phyloP scores from a whole-genome alignment of 1,284 basidiomycete species.

The Trichosporon inkin region DNA sequence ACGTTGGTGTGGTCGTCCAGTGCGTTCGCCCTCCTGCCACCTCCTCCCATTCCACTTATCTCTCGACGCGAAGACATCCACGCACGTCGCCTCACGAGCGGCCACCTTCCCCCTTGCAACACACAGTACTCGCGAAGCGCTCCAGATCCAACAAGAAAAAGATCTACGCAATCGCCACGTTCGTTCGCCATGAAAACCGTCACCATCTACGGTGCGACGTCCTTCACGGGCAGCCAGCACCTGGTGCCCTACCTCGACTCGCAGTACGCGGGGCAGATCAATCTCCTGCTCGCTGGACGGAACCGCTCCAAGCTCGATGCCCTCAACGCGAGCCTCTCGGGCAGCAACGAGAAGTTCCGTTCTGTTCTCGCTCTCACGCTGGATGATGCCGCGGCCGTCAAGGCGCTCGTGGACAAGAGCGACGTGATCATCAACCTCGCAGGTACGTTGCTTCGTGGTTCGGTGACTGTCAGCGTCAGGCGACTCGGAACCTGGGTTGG shows the following conservation, averaged over 20 bases:
- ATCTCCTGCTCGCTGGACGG: slow-evolving; percentile 42
- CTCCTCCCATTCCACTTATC: too few relatives aligned
- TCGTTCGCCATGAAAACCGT: slow-evolving; percentile 20
- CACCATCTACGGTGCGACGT: slow-evolving; percentile 46
- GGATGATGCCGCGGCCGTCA: slow-evolving; percentile 31
- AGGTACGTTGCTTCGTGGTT: slow-evolving; percentile 27
- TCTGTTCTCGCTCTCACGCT: slow-evolving; percentile 31
- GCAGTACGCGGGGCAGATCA: slow-evolving; percentile 31
- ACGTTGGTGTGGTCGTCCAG: too few relatives aligned
- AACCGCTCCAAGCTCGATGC: slow-evolving; percentile 36
- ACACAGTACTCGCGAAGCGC: too few relatives aligned
- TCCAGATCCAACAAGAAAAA: background rate
- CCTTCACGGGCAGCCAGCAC: slow-evolving; percentile 39
- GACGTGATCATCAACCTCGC: slow-evolving; percentile 42
- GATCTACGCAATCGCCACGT: background rate
- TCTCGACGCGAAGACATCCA: too few relatives aligned
- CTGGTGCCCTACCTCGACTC: slow-evolving; percentile 40
- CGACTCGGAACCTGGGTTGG: background rate
- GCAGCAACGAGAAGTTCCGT: background rate
- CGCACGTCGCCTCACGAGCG: too few relatives aligned
- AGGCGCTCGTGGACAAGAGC: slow-evolving; percentile 28
- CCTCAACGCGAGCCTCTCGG: slow-evolving; percentile 20
- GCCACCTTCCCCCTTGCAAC: too few relatives aligned
- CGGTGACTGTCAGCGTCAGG: too few relatives aligned
- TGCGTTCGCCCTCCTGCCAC: too few relatives aligned